Evolutionary conservation across 768 basidiomycete species (phyloP), one percentile per base, ranked within the genome.

Genomic region (Psilocybe cyanescens): DNA sequence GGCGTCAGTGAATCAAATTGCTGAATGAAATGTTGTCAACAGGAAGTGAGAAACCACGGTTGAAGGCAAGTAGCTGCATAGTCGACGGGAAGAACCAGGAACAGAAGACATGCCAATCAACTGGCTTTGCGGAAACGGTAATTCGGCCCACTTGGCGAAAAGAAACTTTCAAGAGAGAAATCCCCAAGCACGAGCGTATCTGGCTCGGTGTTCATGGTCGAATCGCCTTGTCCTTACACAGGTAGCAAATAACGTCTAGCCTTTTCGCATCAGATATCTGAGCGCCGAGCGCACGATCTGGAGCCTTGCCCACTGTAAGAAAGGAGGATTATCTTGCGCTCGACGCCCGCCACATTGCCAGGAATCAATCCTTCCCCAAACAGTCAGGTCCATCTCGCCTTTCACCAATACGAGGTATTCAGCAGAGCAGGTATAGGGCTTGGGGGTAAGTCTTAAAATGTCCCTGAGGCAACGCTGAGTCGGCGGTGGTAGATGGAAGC

Each of bases 201-300:
- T 35, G 11, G 6, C 33, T 24, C 24, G 24, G 24, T 24, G 24
- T 24, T 24, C 33, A 35, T 7, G 6, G 24, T 24, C 24, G 24
- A 24, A 24, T 24, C 24, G 24, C 24, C 24, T 24, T 24, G 24
- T 24, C 24, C 24, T 7, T 7, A 1, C 11, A 24, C 24, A 24
- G 33, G 11, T 35, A 7, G 11, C 33, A 0, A 11, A 61, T 72
- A 72, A 90, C 82, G 84, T 82, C 73, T 94, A 92, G 6, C 85
- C 88, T 65, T 85, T 86, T 28, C 95, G 79, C 93, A 95, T 94
- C 71, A 97, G 73, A 76, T 97, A 97, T 70, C 94, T 90, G 92
- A 9, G 81, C 86, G 2, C 94, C 95, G 8, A 89, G 59, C 11
- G 62, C 72, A 39, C 70, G 72, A 1, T 89, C 92, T 47, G 84